These are phyloP conservation scores for Trichosporon sp. DNA, from an alignment of 1,284 basidiomycete species.

Conservation along the genomic window DNA sequence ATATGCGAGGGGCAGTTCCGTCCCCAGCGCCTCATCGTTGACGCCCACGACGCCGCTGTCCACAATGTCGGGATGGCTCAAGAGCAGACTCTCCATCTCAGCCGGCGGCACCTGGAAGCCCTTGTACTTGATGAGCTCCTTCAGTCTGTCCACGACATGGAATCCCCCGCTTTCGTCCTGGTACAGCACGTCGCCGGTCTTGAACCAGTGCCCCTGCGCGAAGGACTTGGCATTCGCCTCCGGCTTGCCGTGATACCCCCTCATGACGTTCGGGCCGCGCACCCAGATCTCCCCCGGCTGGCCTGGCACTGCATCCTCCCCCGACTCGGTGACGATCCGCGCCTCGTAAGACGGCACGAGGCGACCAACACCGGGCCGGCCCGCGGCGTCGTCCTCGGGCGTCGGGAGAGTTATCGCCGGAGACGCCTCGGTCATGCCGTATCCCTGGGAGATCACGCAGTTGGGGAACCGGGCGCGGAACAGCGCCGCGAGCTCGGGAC, in stretches of 20 bases:
- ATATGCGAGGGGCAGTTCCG: conserved; percentile 68
- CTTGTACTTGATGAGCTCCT: conserved; percentile 80
- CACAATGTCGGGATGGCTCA: conserved; percentile 70
- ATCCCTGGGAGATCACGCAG: conserved; percentile 51
- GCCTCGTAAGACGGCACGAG: conserved; percentile 78
- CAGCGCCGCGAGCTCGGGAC: conserved; percentile 50
- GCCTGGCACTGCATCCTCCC: conserved; percentile 60
- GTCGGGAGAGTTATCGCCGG: conserved; percentile 49
- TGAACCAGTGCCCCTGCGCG: conserved; percentile 67
- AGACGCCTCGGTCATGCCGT: conserved; percentile 59
- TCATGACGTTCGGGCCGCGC: conserved; percentile 76
- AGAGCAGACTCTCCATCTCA: conserved; percentile 72
- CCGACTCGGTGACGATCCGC: conserved; percentile 63
- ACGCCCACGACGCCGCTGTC: conserved; percentile 74
- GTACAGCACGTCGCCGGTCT: conserved; percentile 72
- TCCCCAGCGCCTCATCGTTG: conserved; percentile 64
- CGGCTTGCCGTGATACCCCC: conserved; percentile 67
- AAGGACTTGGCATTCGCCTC: conserved; percentile 65
- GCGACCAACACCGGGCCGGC: conserved; percentile 67
- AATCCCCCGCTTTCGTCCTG: conserved; percentile 64
- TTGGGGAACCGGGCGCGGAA: conserved; percentile 39
- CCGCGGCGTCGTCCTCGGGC: conserved; percentile 46
- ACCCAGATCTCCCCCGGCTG: conserved; percentile 79
- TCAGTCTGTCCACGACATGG: conserved; percentile 61
- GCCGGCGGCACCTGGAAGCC: conserved; percentile 71